Percentiles rank a stretch among this genome's conserved stretches.
phyloP scores from a whole-genome alignment of 169 alveolate species.

The Neospora caninum region DNA sequence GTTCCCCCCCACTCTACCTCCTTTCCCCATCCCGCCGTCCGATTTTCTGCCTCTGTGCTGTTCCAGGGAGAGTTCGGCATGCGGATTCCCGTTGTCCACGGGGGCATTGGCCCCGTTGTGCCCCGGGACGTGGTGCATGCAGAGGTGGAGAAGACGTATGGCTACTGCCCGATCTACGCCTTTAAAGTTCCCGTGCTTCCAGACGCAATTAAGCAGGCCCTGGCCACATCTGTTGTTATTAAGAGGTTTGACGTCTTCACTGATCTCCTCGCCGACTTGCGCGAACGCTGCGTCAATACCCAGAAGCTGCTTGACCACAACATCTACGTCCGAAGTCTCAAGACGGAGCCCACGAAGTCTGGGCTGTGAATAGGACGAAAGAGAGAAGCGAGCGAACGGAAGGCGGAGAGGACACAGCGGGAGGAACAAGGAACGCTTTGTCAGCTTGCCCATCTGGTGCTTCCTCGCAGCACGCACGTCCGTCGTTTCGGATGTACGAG shows the following conservation, averaged over 20 bases:
- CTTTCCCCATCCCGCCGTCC: no score
- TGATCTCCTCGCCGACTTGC: slow-evolving; percentile 83
- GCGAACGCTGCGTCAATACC: slow-evolving; percentile 53
- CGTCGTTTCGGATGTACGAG: no score
- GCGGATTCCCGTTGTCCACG: slow-evolving; percentile 85
- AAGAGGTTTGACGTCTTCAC: slow-evolving; percentile 81
- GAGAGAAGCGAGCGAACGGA: no score
- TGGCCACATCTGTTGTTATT: slow-evolving; percentile 77
- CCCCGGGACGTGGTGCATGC: slow-evolving; percentile 89
- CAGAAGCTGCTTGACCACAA: slow-evolving; percentile 52
- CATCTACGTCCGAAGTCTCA: slow-evolving; percentile 57
- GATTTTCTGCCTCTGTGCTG: background rate
- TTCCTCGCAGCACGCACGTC: no score
- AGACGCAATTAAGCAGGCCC: slow-evolving; percentile 84
- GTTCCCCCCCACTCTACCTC: no score
- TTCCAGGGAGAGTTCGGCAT: slow-evolving; percentile 68
- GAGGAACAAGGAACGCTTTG: background rate
- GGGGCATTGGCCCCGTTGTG: slow-evolving; percentile 84
- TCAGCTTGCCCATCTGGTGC: no score
- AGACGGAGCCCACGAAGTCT: slow-evolving; percentile 54
- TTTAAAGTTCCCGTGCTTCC: slow-evolving; percentile 83
- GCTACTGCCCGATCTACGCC: slow-evolving; percentile 85
- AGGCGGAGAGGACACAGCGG: no score
- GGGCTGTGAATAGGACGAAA: slow-evolving; percentile 30
- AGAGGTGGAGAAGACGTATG: slow-evolving; percentile 81